Percentiles rank a stretch among this genome's conserved stretches.
phyloP scores from a whole-genome alignment of 192 early-diverging fungal species.

The Diversispora epigaea region DNA sequence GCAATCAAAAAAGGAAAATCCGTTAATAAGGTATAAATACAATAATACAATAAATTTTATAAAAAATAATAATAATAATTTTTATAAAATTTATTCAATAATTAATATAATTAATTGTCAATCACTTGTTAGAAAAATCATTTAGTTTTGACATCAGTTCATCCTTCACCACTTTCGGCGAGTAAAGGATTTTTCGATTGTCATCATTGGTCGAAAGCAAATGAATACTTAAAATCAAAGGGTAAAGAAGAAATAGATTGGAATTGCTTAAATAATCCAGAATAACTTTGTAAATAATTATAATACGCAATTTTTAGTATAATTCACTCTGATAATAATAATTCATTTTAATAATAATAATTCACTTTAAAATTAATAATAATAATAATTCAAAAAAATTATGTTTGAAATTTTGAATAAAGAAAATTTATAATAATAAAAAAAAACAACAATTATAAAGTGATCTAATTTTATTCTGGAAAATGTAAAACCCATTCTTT shows the following conservation, averaged over 20 bases:
- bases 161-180: slow-evolving; percentile 89
- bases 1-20: slow-evolving; percentile 81
- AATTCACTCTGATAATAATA: too few relatives aligned
- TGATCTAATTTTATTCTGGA: not conserved
- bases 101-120: too few relatives aligned
- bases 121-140: slow-evolving; percentile 59
- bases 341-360: too few relatives aligned
- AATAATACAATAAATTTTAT: too few relatives aligned
- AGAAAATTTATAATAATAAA: too few relatives aligned
- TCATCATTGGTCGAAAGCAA: slow-evolving; percentile 83
- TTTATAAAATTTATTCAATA: not conserved
- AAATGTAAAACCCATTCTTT: slow-evolving; percentile 30
- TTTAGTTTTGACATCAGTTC: slow-evolving; percentile 78
- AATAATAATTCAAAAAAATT: too few relatives aligned
- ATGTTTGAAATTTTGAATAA: too few relatives aligned
- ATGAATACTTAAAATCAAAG: slow-evolving; percentile 70
- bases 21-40: slow-evolving; percentile 57
- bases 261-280: slow-evolving; percentile 43
- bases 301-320: too few relatives aligned
- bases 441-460: too few relatives aligned
- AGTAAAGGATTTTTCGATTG: slow-evolving; percentile 85
- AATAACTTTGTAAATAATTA: too few relatives aligned
- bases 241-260: slow-evolving; percentile 69
- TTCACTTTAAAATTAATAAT: too few relatives aligned
- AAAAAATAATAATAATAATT: not conserved